Conservation (phyloP, 176 grass and related monocot species). For the Oropetium thomaeum region DNA sequence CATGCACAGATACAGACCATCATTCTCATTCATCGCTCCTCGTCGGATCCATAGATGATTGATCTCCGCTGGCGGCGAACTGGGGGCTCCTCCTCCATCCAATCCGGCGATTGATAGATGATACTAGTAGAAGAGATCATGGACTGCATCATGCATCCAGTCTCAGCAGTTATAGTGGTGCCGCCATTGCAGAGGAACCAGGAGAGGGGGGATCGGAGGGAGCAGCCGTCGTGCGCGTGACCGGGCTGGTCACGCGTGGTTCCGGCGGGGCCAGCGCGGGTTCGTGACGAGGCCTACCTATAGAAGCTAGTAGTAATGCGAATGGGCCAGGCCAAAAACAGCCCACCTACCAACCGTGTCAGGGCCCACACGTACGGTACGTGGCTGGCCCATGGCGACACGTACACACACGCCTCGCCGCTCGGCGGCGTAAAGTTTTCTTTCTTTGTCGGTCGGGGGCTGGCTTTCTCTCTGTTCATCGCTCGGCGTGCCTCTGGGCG, state of each 20-base stretch:
- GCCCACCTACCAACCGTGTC: neutral
- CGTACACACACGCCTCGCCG: too few relatives aligned
- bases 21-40: neutral
- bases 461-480: too few relatives aligned
- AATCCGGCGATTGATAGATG: neutral
- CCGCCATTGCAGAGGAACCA: conserved; percentile 20
- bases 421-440: neutral
- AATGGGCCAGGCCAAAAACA: conserved; percentile 7
- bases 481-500: too few relatives aligned
- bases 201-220: too few relatives aligned
- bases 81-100: too few relatives aligned
- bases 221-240: neutral
- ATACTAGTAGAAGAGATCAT: too few relatives aligned
- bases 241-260: conserved; percentile 23
- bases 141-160: neutral
- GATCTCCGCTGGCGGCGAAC: too few relatives aligned
- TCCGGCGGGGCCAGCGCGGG: neutral
- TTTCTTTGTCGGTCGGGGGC: too few relatives aligned
- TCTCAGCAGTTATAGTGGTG: neutral
- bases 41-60: neutral
- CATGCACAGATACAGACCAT: neutral
- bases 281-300: neutral
- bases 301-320: too few relatives aligned
- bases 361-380: neutral
- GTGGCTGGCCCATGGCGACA: neutral